These are phyloP conservation scores for Diplodia scrobiculata DNA, from an alignment of 2,329 filamentous ascomycete species.

Conservation along the genomic window DNA sequence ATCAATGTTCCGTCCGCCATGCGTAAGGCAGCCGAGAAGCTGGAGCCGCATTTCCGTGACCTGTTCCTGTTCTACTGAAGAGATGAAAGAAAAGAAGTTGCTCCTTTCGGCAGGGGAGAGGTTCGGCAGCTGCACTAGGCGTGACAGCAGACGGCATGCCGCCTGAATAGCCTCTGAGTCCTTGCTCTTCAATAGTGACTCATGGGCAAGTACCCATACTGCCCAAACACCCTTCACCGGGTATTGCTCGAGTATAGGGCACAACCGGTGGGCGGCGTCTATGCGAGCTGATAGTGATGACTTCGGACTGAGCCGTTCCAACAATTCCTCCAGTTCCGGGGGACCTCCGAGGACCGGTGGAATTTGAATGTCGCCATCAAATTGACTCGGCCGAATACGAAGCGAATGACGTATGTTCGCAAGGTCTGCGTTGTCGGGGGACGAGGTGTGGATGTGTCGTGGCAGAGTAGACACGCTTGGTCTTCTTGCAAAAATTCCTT, in stretches of 20 bases:
- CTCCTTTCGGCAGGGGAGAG: conserved; percentile 43
- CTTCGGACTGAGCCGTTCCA: conserved; percentile 38
- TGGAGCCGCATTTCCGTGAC: conserved; percentile 42
- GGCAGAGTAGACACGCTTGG: conserved; percentile 19
- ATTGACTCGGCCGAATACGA: conserved; percentile 15
- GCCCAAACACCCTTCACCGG: conserved; percentile 43
- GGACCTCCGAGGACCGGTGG: conserved; percentile 40
- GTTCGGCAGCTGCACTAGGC: conserved; percentile 41
- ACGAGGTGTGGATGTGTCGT: conserved; percentile 17
- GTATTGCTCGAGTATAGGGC: conserved; percentile 41
- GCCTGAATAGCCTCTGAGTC: conserved; percentile 40
- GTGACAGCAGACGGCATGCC: conserved; percentile 42
- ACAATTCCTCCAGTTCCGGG: conserved; percentile 40
- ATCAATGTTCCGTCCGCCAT: conserved; percentile 44
- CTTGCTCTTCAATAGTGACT: conserved; percentile 43
- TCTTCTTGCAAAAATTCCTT: conserved; percentile 26
- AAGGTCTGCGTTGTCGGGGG: conserved; percentile 13
- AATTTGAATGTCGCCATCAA: conserved; percentile 21
- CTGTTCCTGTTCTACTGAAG: conserved; percentile 36
- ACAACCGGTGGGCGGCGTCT: conserved; percentile 40
- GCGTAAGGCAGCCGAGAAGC: conserved; percentile 43
- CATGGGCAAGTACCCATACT: conserved; percentile 44
- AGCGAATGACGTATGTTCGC: conserved; percentile 19
- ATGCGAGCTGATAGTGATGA: conserved; percentile 38
- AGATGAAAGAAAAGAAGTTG: conserved; percentile 45